Evolutionary conservation across 2,329 filamentous ascomycete genomes (phyloP), one percentile per base, ranked within the genome.

Genomic region (Fusarium zealandicum): DNA sequence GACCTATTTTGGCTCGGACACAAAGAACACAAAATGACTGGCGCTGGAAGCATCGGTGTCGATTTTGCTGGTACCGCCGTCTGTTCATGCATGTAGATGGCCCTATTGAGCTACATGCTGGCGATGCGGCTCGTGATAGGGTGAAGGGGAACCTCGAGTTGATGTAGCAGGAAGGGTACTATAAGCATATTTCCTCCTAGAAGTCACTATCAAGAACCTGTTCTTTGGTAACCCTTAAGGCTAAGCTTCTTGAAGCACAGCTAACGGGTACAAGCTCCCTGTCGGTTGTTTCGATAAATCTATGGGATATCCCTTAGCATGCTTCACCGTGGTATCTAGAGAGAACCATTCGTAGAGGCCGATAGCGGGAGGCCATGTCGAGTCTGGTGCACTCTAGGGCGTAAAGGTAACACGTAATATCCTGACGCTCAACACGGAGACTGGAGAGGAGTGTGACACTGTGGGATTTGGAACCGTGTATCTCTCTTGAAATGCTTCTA

Each of bases 141-240:
- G 36, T 58, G 68, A 68, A 36, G 72, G 78, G 63, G 17, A 91
- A 90, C 70, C 73, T 76, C 1, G 86, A 89, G 70, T 75, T 92
- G 39, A 85, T 89, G 66, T 92, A 88, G 89, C 84, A 87, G 63
- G 88, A 91, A 51, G 71, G 86, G 7, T 91, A 89, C 70, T 92
- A 90, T 71, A 80, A 14, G 89, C 89, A 1, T 92, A 92, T 73
- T 90, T 85, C 62, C 82, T 88, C 66, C 75, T 91, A 33, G 79
- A 81, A 40, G 75, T 90, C 48, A 77, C 74, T 16, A 77, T 82
- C 17, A 77, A 86, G 10, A 74, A 80, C 37, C 78, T 89, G 11
- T 92, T 81, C 73, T 92, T 86, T 62, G 88, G 76, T 22, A 72
- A 41, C 51, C 20, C 13, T 25, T 17, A 5, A 1, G 10, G 25